These are phyloP conservation scores for Kuraishia borneana DNA, from an alignment of 805 yeast genomes.

Conservation along the genomic window DNA sequence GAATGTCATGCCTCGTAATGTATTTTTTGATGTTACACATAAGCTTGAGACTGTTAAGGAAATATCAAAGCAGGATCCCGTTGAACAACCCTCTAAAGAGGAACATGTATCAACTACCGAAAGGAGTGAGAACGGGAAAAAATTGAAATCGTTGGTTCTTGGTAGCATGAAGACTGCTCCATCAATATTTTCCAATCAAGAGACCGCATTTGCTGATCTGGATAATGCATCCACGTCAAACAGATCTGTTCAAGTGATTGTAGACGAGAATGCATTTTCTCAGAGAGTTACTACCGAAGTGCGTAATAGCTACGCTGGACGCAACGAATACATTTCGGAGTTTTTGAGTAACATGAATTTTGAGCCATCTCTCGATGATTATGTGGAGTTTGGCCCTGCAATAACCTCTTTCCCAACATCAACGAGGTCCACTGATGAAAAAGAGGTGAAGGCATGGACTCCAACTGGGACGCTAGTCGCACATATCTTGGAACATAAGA, in stretches of 20 bases:
- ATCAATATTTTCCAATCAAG: conserved; percentile 24
- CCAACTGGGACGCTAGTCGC: conserved; percentile 50
- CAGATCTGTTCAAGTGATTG: background rate
- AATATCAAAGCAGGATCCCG: background rate
- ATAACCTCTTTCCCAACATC: conserved; percentile 4
- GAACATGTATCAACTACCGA: conserved; percentile 5
- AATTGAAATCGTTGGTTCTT: background rate
- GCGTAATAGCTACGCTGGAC: conserved; percentile 54
- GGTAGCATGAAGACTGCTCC: conserved; percentile 18
- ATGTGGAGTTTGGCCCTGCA: conserved; percentile 54
- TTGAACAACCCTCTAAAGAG: conserved; percentile 1
- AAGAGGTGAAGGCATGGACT: background rate
- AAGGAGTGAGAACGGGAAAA: background rate
- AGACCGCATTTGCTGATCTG: conserved; percentile 34
- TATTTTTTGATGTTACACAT: conserved; percentile 34
- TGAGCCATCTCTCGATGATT: conserved; percentile 48
- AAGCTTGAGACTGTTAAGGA: conserved; percentile 8
- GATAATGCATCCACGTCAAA: conserved; percentile 8
- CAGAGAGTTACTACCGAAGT: conserved; percentile 15
- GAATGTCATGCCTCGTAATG: conserved; percentile 35
- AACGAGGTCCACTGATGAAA: background rate
- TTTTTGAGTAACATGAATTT: conserved; percentile 42
- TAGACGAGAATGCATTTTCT: conserved; percentile 13
- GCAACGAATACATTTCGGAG: conserved; percentile 48
- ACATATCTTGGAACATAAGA: conserved; percentile 50